Evolutionary conservation across 306 rosid genomes (phyloP).

Genomic region (Medicago ruthenica): DNA sequence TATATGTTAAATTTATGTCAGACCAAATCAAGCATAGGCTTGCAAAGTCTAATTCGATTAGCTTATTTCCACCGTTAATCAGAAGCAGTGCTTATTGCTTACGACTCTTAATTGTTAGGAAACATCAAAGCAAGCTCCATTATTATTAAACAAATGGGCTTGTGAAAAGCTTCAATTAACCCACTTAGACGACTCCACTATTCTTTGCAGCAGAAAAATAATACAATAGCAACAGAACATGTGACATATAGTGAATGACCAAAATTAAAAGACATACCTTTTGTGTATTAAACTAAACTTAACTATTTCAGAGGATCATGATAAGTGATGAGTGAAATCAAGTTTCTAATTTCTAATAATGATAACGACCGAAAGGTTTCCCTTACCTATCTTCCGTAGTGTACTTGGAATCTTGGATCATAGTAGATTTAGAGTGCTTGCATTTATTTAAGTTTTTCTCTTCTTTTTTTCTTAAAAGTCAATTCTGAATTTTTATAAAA

Average conservation of each 20-base stretch:
- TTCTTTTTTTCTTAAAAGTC: not conserved
- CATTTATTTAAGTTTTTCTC: not conserved
- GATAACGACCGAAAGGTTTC: slow-evolving; percentile 36
- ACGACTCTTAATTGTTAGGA: slow-evolving; percentile 19
- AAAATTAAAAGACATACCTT: not conserved
- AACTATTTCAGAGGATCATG: slow-evolving; percentile 32
- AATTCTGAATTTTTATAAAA: too few relatives aligned
- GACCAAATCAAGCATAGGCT: too few relatives aligned
- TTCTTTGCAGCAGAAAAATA: not conserved
- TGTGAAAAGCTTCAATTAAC: slow-evolving; percentile 40
- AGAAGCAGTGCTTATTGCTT: not conserved
- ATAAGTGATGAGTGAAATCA: slow-evolving; percentile 38
- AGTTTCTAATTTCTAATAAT: slow-evolving; percentile 33
- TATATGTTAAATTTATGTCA: too few relatives aligned
- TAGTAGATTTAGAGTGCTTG: slow-evolving; percentile 5
- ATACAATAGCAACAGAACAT: not conserved
- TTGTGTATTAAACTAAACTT: slow-evolving; percentile 33
- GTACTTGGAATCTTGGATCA: slow-evolving; percentile 21
- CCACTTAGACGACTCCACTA: slow-evolving; percentile 27
- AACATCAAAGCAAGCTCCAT: slow-evolving; percentile 28
- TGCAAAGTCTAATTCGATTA: too few relatives aligned
- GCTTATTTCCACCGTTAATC: too few relatives aligned
- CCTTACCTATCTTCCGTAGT: slow-evolving; percentile 18
- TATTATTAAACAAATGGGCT: slow-evolving; percentile 37
- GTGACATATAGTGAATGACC: slow-evolving; percentile 8